These are phyloP conservation scores for Penicillium fimorum DNA, from an alignment of 495 filamentous ascomycete genomes.

Conservation along the genomic window DNA sequence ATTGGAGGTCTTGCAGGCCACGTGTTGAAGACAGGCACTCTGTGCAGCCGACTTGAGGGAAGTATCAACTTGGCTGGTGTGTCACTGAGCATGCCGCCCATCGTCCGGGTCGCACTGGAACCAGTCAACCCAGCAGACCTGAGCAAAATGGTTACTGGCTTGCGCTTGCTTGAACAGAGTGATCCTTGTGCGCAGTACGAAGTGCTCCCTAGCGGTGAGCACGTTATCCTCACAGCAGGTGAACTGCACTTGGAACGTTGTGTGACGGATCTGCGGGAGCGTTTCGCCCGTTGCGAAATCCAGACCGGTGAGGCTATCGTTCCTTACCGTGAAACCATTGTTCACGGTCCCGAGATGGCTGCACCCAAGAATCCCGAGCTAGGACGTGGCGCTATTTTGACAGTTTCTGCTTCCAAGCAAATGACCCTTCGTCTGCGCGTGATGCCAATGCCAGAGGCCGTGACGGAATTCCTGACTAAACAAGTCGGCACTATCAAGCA, in stretches of 20 bases:
- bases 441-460: conserved; percentile 69
- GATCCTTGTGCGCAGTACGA: conserved; percentile 97
- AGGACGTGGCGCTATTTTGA: conserved; percentile 77
- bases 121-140: conserved; percentile 84
- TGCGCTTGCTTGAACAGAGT: conserved; percentile 86
- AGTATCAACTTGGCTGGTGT: conserved; percentile 91
- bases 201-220: conserved; percentile 87
- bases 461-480: conserved; percentile 82
- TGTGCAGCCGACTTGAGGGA: conserved; percentile 85
- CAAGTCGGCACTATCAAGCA: conserved; percentile 75
- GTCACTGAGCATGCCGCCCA: conserved; percentile 73
- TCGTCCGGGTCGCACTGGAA: conserved; percentile 92
- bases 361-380: conserved; percentile 81
- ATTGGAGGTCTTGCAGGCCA: conserved; percentile 88
- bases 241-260: conserved; percentile 95
- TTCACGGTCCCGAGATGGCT: conserved; percentile 84
- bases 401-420: conserved; percentile 78
- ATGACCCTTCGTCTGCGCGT: conserved; percentile 77
- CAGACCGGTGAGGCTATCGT: conserved; percentile 93
- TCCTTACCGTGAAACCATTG: conserved; percentile 90
- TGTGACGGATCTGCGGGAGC: conserved; percentile 86
- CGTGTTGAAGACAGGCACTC: conserved; percentile 89
- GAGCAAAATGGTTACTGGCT: conserved; percentile 86
- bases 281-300: conserved; percentile 93
- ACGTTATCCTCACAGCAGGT: conserved; percentile 91